Percentiles rank a stretch among this genome's conserved stretches.
Evolutionary conservation across 2,329 filamentous ascomycete genomes (phyloP).

Genomic region (Aspergillus sp.): DNA sequence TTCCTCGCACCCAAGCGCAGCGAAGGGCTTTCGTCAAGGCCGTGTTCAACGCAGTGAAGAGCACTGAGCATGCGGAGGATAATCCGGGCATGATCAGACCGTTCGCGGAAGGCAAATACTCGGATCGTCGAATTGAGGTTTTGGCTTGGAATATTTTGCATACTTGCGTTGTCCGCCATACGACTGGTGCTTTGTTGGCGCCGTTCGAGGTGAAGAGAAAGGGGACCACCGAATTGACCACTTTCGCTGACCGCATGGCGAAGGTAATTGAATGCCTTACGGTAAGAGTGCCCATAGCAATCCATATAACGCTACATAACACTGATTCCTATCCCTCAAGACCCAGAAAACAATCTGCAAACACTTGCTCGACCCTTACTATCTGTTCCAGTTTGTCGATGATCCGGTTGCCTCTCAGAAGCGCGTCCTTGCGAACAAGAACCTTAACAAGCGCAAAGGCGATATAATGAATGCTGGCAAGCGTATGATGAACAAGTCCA

Average conservation of each 20-base stretch:
- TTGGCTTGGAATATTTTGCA: constrained; percentile 29
- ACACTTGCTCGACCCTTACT: constrained; percentile 30
- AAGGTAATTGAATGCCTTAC: constrained; percentile 13
- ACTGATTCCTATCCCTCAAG: constrained; percentile 6
- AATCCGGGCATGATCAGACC: constrained; percentile 26
- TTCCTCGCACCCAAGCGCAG: constrained; percentile 16
- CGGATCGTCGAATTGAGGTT: constrained; percentile 21
- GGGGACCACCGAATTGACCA: constrained; percentile 7
- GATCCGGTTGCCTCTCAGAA: constrained; percentile 25
- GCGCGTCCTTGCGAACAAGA: constrained; percentile 28
- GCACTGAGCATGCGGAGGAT: constrained; percentile 20
- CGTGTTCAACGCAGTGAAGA: constrained; percentile 28
- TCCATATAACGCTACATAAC: not conserved
- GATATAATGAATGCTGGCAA: constrained; percentile 28
- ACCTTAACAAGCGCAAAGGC: constrained; percentile 27
- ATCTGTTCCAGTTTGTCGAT: constrained; percentile 28
- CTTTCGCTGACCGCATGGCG: constrained; percentile 17
- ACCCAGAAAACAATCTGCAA: constrained; percentile 35
- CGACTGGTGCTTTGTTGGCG: constrained; percentile 18
- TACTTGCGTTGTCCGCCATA: constrained; percentile 17
- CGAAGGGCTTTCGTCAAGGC: constrained; percentile 21
- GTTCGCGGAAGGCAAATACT: constrained; percentile 20
- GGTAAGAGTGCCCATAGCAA: constrained; percentile 3
- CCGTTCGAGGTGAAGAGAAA: constrained; percentile 18
- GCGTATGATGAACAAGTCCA: constrained; percentile 10